Conservation (phyloP, 306 rosid genomes). For the Malus fusca region DNA sequence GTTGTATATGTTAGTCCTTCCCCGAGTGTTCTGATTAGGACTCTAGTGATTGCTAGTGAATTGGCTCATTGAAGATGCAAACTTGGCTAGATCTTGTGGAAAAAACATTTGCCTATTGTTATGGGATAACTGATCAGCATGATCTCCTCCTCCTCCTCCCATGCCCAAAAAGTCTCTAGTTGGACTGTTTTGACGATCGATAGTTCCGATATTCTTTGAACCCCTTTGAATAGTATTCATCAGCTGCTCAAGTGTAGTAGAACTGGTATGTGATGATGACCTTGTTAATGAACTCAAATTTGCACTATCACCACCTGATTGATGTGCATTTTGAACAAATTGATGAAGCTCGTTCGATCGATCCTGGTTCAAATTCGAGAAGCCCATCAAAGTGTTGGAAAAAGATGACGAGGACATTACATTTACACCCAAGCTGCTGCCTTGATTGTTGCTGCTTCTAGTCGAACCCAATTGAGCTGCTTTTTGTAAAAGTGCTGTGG, state of each 20-base stretch:
- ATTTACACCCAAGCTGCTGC: slow-evolving; percentile 35
- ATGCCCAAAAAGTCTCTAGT: slow-evolving; percentile 88
- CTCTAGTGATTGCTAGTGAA: slow-evolving; percentile 51
- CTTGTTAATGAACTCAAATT: not conserved
- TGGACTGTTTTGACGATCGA: slow-evolving; percentile 32
- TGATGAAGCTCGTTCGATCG: slow-evolving; percentile 11
- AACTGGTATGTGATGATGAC: not conserved
- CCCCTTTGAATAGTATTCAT: not conserved
- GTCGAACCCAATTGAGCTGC: slow-evolving; percentile 48
- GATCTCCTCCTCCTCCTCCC: slow-evolving; percentile 23
- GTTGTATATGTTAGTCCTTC: not conserved
- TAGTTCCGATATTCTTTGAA: not conserved
- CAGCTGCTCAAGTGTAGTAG: slow-evolving; percentile 1
- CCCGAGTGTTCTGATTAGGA: not conserved
- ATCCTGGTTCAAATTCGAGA: slow-evolving; percentile 14
- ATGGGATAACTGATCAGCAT: not conserved
- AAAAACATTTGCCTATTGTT: slow-evolving; percentile 26
- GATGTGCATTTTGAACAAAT: slow-evolving; percentile 22
- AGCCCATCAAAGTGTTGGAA: slow-evolving; percentile 27
- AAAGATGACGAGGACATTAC: slow-evolving; percentile 42
- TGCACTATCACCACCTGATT: slow-evolving; percentile 15
- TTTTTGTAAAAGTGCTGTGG: slow-evolving; percentile 42
- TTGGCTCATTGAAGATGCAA: slow-evolving; percentile 44
- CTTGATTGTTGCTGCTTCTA: slow-evolving; percentile 24
- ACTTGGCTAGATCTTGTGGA: slow-evolving; percentile 58